Percentiles rank a stretch among this genome's conserved stretches.
phyloP scores from a whole-genome alignment of 2,329 filamentous ascomycete genomes.

The Xylariaceae sp. region DNA sequence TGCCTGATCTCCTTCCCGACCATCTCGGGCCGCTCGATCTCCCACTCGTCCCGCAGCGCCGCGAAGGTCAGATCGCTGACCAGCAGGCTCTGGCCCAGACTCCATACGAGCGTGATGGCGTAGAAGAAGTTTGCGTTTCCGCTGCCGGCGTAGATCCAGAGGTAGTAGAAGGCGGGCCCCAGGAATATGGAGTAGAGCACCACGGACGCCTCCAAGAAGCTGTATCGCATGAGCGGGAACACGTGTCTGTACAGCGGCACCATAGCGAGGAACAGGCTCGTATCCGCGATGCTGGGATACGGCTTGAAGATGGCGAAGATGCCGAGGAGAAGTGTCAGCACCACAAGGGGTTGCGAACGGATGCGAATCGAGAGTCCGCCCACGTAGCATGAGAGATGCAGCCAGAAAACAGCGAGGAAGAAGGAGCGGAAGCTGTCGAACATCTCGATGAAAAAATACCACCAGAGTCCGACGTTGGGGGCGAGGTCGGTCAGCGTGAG shows the following conservation, averaged over 20 bases:
- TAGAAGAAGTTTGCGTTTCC: slow-evolving; percentile 99
- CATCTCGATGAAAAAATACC: slow-evolving; percentile 99
- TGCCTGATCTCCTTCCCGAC: slow-evolving; percentile 84
- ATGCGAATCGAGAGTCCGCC: slow-evolving; percentile 82
- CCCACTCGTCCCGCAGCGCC: slow-evolving; percentile 88
- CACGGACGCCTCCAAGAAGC: slow-evolving; percentile 81
- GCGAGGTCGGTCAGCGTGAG: slow-evolving; percentile 89
- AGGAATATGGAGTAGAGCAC: slow-evolving; percentile 87
- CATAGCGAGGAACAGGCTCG: slow-evolving; percentile 80
- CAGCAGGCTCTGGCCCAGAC: slow-evolving; percentile 81
- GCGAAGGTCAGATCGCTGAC: slow-evolving; percentile 89
- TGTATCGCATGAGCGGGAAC: slow-evolving; percentile 91
- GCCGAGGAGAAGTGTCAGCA: slow-evolving; percentile 80
- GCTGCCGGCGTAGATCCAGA: slow-evolving; percentile 98
- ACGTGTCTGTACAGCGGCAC: slow-evolving; percentile 88
- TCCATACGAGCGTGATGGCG: slow-evolving; percentile 98
- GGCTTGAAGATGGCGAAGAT: slow-evolving; percentile 96
- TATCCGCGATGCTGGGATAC: slow-evolving; percentile 91
- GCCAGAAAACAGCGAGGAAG: slow-evolving; percentile 97
- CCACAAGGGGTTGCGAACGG: slow-evolving; percentile 82
- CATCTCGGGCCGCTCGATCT: slow-evolving; percentile 87
- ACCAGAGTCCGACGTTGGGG: slow-evolving; percentile 95
- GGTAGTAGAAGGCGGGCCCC: slow-evolving; percentile 91
- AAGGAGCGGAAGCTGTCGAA: slow-evolving; percentile 97
- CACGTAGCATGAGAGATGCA: slow-evolving; percentile 89